Evolutionary conservation across 257 asterid genomes (phyloP).

Genomic region (Gentiana dahurica): DNA sequence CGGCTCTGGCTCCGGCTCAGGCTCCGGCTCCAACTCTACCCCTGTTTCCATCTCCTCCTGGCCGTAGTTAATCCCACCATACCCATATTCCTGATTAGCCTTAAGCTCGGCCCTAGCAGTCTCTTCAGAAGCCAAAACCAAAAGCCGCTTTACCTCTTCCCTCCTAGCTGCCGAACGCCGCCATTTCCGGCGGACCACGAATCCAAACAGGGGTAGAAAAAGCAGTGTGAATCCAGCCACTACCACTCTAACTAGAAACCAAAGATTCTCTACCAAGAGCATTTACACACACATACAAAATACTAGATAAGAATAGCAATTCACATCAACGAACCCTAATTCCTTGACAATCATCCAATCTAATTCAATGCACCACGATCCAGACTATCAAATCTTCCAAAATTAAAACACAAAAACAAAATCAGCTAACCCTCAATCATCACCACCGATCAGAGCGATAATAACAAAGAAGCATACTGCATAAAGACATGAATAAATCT

Average conservation of each 20-base stretch:
- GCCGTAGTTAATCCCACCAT: conserved; percentile 14
- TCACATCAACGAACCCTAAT: conserved; percentile 36
- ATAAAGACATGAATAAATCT: not conserved
- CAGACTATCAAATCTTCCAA: conserved; percentile 1
- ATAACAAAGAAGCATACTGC: conserved; percentile 2
- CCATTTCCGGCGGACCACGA: conserved; percentile 56
- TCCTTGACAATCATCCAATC: conserved; percentile 23
- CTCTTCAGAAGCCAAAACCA: conserved; percentile 62
- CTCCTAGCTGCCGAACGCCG: conserved; percentile 39
- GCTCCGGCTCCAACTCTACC: conserved; percentile 5
- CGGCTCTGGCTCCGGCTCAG: no score
- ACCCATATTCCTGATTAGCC: conserved; percentile 19
- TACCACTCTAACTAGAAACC: conserved; percentile 30
- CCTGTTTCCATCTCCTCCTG: conserved; percentile 14
- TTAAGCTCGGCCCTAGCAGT: conserved; percentile 59
- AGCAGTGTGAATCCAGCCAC: conserved; percentile 33
- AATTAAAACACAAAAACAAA: conserved; percentile 1
- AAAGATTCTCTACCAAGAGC: conserved; percentile 59
- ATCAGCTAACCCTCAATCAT: not conserved
- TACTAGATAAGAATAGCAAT: conserved; percentile 3
- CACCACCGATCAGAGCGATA: conserved; percentile 8
- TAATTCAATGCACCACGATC: not conserved
- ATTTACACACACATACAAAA: conserved; percentile 32
- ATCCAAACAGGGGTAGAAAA: conserved; percentile 26
- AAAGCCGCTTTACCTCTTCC: conserved; percentile 57